Base-by-base conservation (phyloP, 2,329 filamentous ascomycete species). In the Coniella vitis region DNA sequence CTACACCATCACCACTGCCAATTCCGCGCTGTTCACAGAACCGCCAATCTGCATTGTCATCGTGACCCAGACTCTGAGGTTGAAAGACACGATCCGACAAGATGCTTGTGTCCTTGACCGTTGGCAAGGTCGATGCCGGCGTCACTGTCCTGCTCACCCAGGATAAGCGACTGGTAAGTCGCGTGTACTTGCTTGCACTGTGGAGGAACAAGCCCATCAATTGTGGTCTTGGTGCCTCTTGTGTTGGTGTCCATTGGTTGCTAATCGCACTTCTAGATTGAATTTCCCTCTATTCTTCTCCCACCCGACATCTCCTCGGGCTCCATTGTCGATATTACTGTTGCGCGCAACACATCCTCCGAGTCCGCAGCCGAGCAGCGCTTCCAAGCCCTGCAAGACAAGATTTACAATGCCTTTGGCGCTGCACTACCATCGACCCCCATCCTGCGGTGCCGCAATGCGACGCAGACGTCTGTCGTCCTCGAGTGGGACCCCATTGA, bases 101-200 rank as follows among this genome's bases (percentile, higher is more conserved):
- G 44, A 97, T 98, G 93, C 79, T 97, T 63, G 88, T 98, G 70
- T 97, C 93, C 58, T 79, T 98, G 65, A 97, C 91, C 44, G 93
- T 98, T 69, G 93, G 93, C 75, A 98, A 98, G 75, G 93, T 98
- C 70, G 93, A 98, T 70, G 93, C 93, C 62, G 93, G 93, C 70
- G 91, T 98, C 65, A 95, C 93, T 43, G 93, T 98, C 54, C 84
- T 98, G 48, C 74, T 98, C 63, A 98, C 93, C 41, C 87, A 95
- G 65, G 93, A 98, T 69, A 97, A 97, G 71, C 85, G 93, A 65
- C 78, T 98, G 61, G 91, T 96, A 81, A 63, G 84, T 68, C 34
- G 2, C 14, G 29, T 16, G 10, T 29, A 29, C 5, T 29, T 29
- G 10, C 25, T n/a, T 29, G 25, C 25, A 29, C 10, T 10, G 25